A percentile compares a stretch with the other conserved stretches of the same genome.
Conservation (phyloP, 2,329 filamentous ascomycete genomes). For the Talaromyces sp. region DNA sequence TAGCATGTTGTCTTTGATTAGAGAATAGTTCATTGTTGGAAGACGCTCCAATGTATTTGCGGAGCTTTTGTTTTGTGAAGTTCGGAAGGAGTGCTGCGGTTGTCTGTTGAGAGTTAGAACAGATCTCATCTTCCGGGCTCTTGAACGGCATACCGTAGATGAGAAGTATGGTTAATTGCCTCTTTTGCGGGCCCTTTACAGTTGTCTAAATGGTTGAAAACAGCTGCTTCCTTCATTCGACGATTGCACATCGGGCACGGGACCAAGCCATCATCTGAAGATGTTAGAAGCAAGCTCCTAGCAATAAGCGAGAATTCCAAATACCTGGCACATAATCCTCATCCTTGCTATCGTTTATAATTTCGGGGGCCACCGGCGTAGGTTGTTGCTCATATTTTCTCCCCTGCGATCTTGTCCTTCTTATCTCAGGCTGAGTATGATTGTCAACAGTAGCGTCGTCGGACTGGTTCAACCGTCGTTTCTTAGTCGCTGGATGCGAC, state of each 20-base stretch:
- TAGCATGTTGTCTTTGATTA: slow-evolving; percentile 73
- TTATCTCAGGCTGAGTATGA: slow-evolving; percentile 27
- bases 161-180: slow-evolving; percentile 11
- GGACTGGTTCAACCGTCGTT: slow-evolving; percentile 30
- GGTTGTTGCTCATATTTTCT: slow-evolving; percentile 19
- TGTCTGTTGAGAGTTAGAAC: slow-evolving; percentile 19
- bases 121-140: not conserved
- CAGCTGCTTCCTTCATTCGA: slow-evolving; percentile 72
- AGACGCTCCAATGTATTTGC: slow-evolving; percentile 56
- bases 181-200: slow-evolving; percentile 41
- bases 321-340: slow-evolving; percentile 36
- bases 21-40: slow-evolving; percentile 76
- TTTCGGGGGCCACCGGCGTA: slow-evolving; percentile 20
- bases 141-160: slow-evolving; percentile 25
- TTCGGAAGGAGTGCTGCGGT: slow-evolving; percentile 1
- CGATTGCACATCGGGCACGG: slow-evolving; percentile 75
- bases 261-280: slow-evolving; percentile 66
- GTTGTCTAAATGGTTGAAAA: slow-evolving; percentile 75
- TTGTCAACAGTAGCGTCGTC: slow-evolving; percentile 37
- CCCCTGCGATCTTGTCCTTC: slow-evolving; percentile 33
- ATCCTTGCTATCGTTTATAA: slow-evolving; percentile 39
- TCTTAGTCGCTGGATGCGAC: slow-evolving; percentile 29
- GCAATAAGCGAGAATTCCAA: slow-evolving; percentile 17
- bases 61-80: not conserved
- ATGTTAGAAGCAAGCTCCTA: not conserved